Base-by-base conservation (phyloP, 768 basidiomycete genomes). In the Kwoniella botswanensis region DNA sequence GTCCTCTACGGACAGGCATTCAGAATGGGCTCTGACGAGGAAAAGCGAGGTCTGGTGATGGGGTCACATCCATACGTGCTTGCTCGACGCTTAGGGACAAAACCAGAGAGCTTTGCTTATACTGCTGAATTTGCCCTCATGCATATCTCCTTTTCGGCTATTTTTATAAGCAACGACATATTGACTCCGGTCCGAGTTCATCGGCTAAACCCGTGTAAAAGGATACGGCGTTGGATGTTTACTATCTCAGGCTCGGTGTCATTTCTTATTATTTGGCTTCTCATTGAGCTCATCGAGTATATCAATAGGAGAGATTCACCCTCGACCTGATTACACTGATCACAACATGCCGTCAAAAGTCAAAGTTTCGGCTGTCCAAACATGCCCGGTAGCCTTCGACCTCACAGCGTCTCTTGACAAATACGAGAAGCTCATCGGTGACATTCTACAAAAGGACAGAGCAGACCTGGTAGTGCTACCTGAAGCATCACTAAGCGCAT, bases 401-500 rank as follows among this genome's bases (percentile, higher is more conserved):
- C 73, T 76, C 21, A 1, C 24, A n/a, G 60, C 67, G 15, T 53
- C 75, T 3, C 41, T 76, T 0, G 43, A n/a, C 22, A 76, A 76
- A 63, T 55, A 70, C 11, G 41, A 54, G 21, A 41, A 53, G 6
- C 67, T 72, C 6, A 63, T 70, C 5, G 11, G 2, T 11, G 66
- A 74, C n/a, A 73, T 72, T n/a, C 62, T 62, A 43, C 22, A 58
- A 22, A 43, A 46, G n/a, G 57, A 63, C 7, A 17, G 22, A 21
- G 66, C 75, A 2, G 26, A 71, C 42, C 56, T 77, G 4, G 71
- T 77, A 21, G 69, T 75, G 21, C 57, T 77, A 13, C 76, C 76
- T 5, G 76, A 77, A 67, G 76, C 74, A 11, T 77, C 71, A 24
- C 41, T 75, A 13, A 62, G 68, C 18, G 76, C 60, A 29, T 77